Evolutionary conservation across 2,329 filamentous ascomycete genomes (phyloP), one percentile per base, ranked within the genome.

Genomic region (Penicillium sp.): DNA sequence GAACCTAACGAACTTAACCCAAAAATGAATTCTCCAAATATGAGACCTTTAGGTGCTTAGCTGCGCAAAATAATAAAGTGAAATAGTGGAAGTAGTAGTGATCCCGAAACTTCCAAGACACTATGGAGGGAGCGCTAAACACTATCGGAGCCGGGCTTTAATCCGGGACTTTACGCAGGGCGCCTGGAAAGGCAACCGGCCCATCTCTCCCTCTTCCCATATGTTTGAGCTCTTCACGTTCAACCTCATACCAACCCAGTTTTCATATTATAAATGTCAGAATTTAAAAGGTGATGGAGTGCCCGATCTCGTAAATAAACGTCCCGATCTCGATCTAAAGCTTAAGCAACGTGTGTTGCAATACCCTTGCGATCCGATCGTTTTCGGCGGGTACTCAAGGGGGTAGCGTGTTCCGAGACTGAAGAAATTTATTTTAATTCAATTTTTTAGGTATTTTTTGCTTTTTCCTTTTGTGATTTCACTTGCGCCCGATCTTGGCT

Each of bases 251-350:
- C 47, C 28, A n/a, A 16, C 17, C 38, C 5, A 35, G 33, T 10
- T 16, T 7, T 11, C 3, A 48, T n/a, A 30, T 5, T 38, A 1
- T 22, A 16, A 4, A 22, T 17, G 25, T 41, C n/a, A 43, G 42
- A 36, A 26, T 38, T 16, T 36, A 4, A 19, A 46, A 10, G 7
- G 30, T 46, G 44, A 48, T 38, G n/a, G 26, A 46, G 35, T 49
- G 53, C 30, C 36, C 31, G 61, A 62, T 64, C 60, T 61, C 44
- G 25, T 58, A 60, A 59, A 61, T 64, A 55, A 51, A 57, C 50
- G 52, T 57, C 50, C 51, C 58, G 63, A 65, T 64, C 63, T 61
- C 61, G 61, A 64, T 64, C 59, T 53, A 58, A 65, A 65, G 63
- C 59, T 65, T 65, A 61, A 58, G 53, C 57, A 56, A 44, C 44